These are phyloP conservation scores for Gyrodon lividus DNA, from an alignment of 768 basidiomycete genomes.

Conservation along the genomic window DNA sequence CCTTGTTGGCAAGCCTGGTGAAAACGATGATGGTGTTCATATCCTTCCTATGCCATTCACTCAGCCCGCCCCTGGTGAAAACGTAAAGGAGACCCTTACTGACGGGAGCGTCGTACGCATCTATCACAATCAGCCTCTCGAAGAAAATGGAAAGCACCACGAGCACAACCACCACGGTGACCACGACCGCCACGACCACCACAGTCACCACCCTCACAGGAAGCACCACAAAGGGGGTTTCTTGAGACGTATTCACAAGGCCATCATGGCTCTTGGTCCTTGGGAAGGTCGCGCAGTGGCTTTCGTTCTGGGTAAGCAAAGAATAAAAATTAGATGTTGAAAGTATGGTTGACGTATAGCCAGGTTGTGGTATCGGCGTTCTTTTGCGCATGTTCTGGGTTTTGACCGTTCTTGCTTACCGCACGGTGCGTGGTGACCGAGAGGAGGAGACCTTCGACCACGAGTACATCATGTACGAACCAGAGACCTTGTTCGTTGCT, in stretches of 20 bases:
- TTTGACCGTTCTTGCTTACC: conserved; percentile 57
- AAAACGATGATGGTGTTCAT: conserved; percentile 27
- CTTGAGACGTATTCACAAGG: conserved; percentile 58
- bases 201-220: conserved; percentile 19
- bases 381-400: conserved; percentile 82
- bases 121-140: not conserved
- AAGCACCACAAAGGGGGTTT: conserved; percentile 43
- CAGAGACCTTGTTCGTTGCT: conserved; percentile 46
- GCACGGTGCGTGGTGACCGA: conserved; percentile 48
- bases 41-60: conserved; percentile 35
- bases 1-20: conserved; percentile 11
- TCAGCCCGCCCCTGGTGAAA: conserved; percentile 17
- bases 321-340: not conserved
- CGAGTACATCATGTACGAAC: conserved; percentile 44
- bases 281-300: conserved; percentile 85
- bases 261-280: conserved; percentile 67
- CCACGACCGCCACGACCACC: conserved; percentile 16
- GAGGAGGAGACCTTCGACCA: conserved; percentile 42
- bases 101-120: conserved; percentile 6
- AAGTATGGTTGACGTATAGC: not conserved
- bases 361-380: conserved; percentile 84
- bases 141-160: conserved; percentile 10
- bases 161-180: conserved; percentile 6
- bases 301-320: conserved; percentile 70
- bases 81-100: conserved; percentile 5